Percentiles rank a stretch among this genome's conserved stretches.
These are phyloP conservation scores for Salvia splendens DNA, from an alignment of 257 asterid genomes.

Conservation along the genomic window DNA sequence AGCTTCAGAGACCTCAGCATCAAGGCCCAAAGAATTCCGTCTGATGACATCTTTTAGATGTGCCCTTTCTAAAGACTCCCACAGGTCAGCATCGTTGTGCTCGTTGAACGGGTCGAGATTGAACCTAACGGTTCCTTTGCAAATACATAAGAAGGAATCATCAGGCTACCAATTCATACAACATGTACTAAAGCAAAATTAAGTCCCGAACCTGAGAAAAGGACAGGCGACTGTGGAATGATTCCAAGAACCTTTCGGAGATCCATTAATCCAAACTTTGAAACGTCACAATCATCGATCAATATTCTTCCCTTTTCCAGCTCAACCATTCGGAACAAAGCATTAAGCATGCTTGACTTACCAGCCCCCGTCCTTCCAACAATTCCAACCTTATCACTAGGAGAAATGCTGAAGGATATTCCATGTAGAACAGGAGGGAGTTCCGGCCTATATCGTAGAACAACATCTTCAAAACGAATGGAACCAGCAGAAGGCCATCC, in stretches of 20 bases:
- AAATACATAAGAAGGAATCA: constrained; percentile 18
- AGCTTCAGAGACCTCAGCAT: constrained; percentile 93
- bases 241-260: constrained; percentile 94
- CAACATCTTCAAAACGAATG: constrained; percentile 72
- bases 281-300: constrained; percentile 73
- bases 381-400: constrained; percentile 91
- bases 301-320: constrained; percentile 79
- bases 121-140: constrained; percentile 80
- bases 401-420: constrained; percentile 74
- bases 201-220: constrained; percentile 79
- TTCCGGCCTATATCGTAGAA: constrained; percentile 89
- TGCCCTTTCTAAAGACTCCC: constrained; percentile 99
- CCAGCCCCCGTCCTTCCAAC: constrained; percentile 99
- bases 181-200: background rate
- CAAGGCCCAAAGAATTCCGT: constrained; percentile 79
- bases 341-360: constrained; percentile 96
- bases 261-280: constrained; percentile 80
- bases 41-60: constrained; percentile 87
- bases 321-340: constrained; percentile 89
- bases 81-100: constrained; percentile 93
- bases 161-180: constrained; percentile 13
- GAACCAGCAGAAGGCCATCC: constrained; percentile 95
- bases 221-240: constrained; percentile 95
- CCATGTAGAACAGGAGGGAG: constrained; percentile 96
- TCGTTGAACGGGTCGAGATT: constrained; percentile 95